Evolutionary conservation across 108 stramenopile genomes (phyloP), one percentile per base, ranked within the genome.

Genomic region (Epipyxis sp.): DNA sequence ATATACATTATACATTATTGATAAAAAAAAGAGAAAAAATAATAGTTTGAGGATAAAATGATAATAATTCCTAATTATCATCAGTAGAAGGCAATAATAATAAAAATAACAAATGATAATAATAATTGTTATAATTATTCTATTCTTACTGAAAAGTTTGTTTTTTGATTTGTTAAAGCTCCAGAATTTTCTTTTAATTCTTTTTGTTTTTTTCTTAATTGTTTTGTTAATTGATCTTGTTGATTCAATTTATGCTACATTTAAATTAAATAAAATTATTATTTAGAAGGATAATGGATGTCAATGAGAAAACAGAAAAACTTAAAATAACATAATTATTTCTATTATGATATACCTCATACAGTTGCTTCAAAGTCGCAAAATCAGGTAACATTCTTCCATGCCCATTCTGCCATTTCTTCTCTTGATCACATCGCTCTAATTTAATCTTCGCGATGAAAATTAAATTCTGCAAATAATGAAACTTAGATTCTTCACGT

Each of bases 361-460:
- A 87, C 72, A 89, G 77, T 29, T 87, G 86, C 42, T 82, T 46
- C 54, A 76, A 67, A 39, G 74, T 46, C 46, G 80, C 40, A 69
- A 89, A 87, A 40, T 89, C 87, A 27, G 83, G 84, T 40, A 89
- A 58, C 20, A 89, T 76, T 16, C 86, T 77, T 20, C 84, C 86
- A 0, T 88, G 72, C 1, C 88, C 88, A 2, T 45, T 46, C 50
- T 82, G 58, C 82, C 84, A 87, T 77, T 76, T 78, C 59, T 78
- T 77, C 67, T 89, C 89, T 50, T 84, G 82, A 46, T 85, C 78
- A n/a, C 85, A 77, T 16, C 87, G 83, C 37, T 82, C 76, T 43
- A 86, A 59, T 45, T 41, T 76, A 16, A 59, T 81, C 35, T 84
- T 42, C n/a, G 85, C 72, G 42, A 90, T 82, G 34, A 40, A 44